Evolutionary conservation across 306 rosid genomes (phyloP).

Genomic region (Urtica urens): DNA sequence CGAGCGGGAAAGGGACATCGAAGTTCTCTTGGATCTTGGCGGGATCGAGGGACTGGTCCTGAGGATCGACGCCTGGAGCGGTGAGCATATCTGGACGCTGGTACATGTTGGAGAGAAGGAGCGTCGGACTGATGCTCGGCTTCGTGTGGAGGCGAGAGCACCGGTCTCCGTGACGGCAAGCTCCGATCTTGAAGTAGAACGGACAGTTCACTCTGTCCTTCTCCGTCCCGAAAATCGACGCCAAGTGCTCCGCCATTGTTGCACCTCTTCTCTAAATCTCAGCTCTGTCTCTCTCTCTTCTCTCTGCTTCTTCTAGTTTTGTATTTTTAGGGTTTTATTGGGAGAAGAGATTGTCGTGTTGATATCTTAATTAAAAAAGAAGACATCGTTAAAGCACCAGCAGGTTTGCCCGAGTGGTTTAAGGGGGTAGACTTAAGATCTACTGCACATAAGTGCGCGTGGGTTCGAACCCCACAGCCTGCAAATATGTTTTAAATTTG

Average conservation of each 20-base stretch:
- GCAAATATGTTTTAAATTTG: slow-evolving; percentile 7
- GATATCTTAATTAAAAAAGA: accelerated
- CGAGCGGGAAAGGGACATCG: slow-evolving; percentile 22
- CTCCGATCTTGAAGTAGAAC: slow-evolving; percentile 99
- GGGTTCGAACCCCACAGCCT: slow-evolving; percentile 98
- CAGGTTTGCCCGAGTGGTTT: slow-evolving; percentile 91
- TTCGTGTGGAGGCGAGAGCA: slow-evolving; percentile 93
- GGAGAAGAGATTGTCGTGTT: too few relatives aligned
- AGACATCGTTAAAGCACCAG: accelerated
- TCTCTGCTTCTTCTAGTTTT: not conserved
- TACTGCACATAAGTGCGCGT: slow-evolving; percentile 81
- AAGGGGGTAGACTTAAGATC: slow-evolving; percentile 90
- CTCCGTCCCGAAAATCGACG: slow-evolving; percentile 97
- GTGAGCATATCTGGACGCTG: slow-evolving; percentile 82
- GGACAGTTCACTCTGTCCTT: slow-evolving; percentile 96
- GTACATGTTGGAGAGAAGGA: slow-evolving; percentile 92
- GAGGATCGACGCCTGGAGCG: slow-evolving; percentile 46
- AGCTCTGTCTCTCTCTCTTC: not conserved
- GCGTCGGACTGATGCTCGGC: slow-evolving; percentile 92
- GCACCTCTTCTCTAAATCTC: not conserved
- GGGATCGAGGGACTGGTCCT: slow-evolving; percentile 70
- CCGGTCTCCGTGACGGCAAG: slow-evolving; percentile 95
- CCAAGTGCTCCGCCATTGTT: slow-evolving; percentile 93
- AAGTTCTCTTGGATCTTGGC: slow-evolving; percentile 87
- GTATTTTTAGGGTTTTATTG: slow-evolving; percentile 19